Base-by-base conservation (phyloP, 129 eudicot species). In the Flaveria bidentis region DNA sequence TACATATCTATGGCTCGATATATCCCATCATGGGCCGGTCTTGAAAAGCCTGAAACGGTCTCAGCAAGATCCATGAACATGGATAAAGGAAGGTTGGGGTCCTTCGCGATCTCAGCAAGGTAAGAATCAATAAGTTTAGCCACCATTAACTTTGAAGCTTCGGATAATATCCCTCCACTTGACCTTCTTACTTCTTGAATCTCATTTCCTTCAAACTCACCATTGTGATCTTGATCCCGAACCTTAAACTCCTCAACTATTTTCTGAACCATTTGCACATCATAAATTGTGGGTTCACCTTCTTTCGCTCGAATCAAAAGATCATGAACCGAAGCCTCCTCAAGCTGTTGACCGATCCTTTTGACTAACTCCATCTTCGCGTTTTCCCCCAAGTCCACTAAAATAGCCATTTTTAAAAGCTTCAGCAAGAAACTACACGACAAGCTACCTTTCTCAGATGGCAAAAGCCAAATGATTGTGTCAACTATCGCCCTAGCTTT, bases 211-310 rank as follows among this genome's bases (percentile, higher is more conserved):
- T 30, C 69, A 30, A 63, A 63, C 69, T 22, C 67, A 25, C 42
- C 67, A 5, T 61, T 61, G 42, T 17, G 67, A 42, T 26, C 67
- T 61, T 55, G 80, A 78, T 84, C 89, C 57, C 75, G 85, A 51
- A 47, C 76, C 82, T 75, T 53, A 60, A 90, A 90, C 75, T 80
- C 91, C 51, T 84, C 82, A 1, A 90, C 81, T 25, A 90, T 88
- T 41, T 78, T 82, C 67, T 61, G 49, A 90, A 84, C 42, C 20
- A 70, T 36, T 28, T 55, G 30, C 15, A 86, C 89, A 78, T 90
- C 93, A 69, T 90, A 88, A 75, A 13, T 5, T 9, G 10, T 61
- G 17, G 42, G 67, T 5, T 61, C 67, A 26, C 67, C 42, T 4
- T 61, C 67, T 61, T 61, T 26, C 0, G 67, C 67, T 4, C 42